Percentiles rank a stretch among this genome's conserved stretches.
phyloP scores from a whole-genome alignment of 805 yeast genomes.

The Ascoidea rubescens region DNA sequence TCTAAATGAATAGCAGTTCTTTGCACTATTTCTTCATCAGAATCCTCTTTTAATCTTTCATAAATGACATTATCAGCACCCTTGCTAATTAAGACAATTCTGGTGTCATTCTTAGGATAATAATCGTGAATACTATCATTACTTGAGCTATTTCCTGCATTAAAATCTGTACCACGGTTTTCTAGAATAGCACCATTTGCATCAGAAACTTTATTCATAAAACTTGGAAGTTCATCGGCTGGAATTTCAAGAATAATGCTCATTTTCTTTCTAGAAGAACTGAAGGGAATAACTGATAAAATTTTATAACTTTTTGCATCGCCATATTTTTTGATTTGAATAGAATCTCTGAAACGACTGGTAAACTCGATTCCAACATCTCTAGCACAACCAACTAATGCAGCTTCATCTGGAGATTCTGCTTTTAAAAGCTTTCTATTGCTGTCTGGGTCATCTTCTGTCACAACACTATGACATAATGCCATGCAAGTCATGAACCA shows the following conservation, averaged over 20 bases:
- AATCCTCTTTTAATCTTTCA: constrained; percentile 24
- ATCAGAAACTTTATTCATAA: not conserved
- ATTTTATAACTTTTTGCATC: constrained; percentile 29
- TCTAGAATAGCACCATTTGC: not conserved
- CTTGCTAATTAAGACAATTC: constrained; percentile 38
- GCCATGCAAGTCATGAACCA: constrained; percentile 54
- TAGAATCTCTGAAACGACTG: constrained; percentile 35
- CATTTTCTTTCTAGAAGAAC: constrained; percentile 69
- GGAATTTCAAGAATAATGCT: constrained; percentile 46
- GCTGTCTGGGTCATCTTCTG: constrained; percentile 30
- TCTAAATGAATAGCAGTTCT: constrained; percentile 53
- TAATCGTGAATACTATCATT: not conserved
- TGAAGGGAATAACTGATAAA: constrained; percentile 45
- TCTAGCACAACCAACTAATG: constrained; percentile 62
- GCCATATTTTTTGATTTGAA: constrained; percentile 32
- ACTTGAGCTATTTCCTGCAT: too few species aligned
- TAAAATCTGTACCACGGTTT: too few species aligned
- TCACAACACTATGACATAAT: constrained; percentile 62
- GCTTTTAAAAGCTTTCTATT: constrained; percentile 44
- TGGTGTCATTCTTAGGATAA: constrained; percentile 24
- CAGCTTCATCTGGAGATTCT: constrained; percentile 76
- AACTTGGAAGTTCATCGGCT: constrained; percentile 10
- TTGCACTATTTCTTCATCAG: constrained; percentile 30
- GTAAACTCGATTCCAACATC: constrained; percentile 56
- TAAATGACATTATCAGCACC: constrained; percentile 72